phyloP scores from a whole-genome alignment of 495 filamentous ascomycete genomes.

The Neurospora africana region DNA sequence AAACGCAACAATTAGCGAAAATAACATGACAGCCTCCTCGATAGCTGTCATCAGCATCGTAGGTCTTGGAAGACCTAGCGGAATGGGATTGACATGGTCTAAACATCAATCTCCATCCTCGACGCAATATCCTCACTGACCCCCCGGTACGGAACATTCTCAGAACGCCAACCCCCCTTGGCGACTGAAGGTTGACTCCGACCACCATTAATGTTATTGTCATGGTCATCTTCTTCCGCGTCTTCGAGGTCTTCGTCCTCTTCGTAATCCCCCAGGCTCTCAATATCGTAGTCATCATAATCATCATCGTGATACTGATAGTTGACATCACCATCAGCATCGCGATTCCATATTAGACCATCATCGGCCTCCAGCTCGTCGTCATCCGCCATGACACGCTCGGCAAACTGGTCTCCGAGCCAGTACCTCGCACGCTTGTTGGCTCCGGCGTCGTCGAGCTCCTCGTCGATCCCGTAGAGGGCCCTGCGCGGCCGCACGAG shows the following conservation, averaged over 20 bases:
- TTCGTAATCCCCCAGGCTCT: slow-evolving; percentile 36
- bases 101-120: slow-evolving; percentile 53
- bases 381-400: slow-evolving; percentile 29
- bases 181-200: neutral
- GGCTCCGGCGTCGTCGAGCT: slow-evolving; percentile 31
- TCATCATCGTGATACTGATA: slow-evolving; percentile 42
- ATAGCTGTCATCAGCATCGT: neutral
- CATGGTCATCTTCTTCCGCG: slow-evolving; percentile 26
- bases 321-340: slow-evolving; percentile 40
- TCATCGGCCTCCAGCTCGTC: slow-evolving; percentile 36
- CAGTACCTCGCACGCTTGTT: slow-evolving; percentile 74
- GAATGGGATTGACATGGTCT: neutral
- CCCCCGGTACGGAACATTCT: slow-evolving; percentile 41
- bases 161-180: neutral
- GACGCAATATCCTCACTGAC: slow-evolving; percentile 66
- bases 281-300: slow-evolving; percentile 35
- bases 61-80: neutral
- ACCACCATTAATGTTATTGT: slow-evolving; percentile 23
- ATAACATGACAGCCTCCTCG: neutral
- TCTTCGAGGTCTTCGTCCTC: slow-evolving; percentile 44
- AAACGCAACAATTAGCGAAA: neutral
- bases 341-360: slow-evolving; percentile 36
- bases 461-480: neutral
- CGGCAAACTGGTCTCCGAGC: slow-evolving; percentile 55
- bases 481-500: neutral